These are phyloP conservation scores for Graphiopsis chlorocephala DNA, from an alignment of 2,329 filamentous ascomycete genomes.

Conservation along the genomic window DNA sequence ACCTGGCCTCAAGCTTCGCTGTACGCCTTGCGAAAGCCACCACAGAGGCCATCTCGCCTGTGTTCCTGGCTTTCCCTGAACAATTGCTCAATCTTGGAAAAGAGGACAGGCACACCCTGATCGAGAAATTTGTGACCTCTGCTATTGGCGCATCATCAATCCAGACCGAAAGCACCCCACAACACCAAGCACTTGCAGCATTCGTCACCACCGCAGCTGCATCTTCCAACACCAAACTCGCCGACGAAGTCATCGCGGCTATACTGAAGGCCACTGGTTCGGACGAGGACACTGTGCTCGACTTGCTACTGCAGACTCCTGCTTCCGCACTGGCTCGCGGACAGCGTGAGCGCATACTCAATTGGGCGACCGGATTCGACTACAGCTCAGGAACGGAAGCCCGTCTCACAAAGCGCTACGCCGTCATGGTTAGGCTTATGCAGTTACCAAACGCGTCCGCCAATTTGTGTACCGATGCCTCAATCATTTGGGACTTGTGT, in stretches of 20 bases:
- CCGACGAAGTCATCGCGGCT: conserved; percentile 2
- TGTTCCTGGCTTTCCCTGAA: conserved; percentile 9
- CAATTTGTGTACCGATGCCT: conserved; percentile 5
- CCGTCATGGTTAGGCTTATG: conserved; percentile 7
- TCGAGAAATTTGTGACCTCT: not conserved
- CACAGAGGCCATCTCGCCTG: not conserved
- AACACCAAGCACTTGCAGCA: not conserved
- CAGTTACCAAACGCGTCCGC: conserved; percentile 9
- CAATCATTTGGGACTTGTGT: not conserved
- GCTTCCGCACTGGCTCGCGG: conserved; percentile 2
- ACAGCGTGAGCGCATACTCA: conserved; percentile 9
- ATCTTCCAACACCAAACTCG: conserved; percentile 11
- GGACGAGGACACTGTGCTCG: not conserved
- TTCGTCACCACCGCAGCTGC: conserved; percentile 3
- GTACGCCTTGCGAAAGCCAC: not conserved
- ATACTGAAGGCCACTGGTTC: not conserved
- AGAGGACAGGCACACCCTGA: not conserved
- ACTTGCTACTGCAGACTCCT: conserved; percentile 1
- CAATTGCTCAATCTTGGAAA: not conserved
- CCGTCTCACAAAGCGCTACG: not conserved
- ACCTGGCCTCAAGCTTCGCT: not conserved
- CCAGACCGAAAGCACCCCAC: not conserved
- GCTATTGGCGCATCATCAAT: not conserved
- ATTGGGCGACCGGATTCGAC: not conserved
- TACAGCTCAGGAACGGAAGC: not conserved